A percentile compares a stretch with the other conserved stretches of the same genome.
These are phyloP conservation scores for Clarireedia sp. DNA, from an alignment of 2,329 filamentous ascomycete genomes.

Conservation along the genomic window DNA sequence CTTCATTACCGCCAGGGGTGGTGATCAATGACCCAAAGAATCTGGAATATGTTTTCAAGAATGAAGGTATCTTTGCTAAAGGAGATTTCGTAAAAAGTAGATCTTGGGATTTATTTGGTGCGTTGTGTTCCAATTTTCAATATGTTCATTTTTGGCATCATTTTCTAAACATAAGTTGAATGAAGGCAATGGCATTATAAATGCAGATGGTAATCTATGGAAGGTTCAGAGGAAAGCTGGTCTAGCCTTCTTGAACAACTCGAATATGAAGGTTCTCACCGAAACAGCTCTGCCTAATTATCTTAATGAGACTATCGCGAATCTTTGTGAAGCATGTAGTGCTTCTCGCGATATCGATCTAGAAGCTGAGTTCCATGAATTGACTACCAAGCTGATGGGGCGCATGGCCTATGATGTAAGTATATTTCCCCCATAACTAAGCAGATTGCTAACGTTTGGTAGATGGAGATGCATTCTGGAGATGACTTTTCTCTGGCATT, in stretches of 20 bases:
- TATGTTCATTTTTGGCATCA: not conserved
- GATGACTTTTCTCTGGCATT: slow-evolving; percentile 54
- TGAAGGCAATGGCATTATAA: slow-evolving; percentile 55
- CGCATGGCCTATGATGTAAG: slow-evolving; percentile 55
- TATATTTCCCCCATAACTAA: not conserved
- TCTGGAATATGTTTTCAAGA: slow-evolving; percentile 54
- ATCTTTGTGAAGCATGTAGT: slow-evolving; percentile 28
- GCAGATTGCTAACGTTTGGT: not conserved
- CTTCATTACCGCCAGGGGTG: slow-evolving; percentile 53
- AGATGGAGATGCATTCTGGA: slow-evolving; percentile 58
- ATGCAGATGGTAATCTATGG: slow-evolving; percentile 57
- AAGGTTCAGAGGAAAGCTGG: slow-evolving; percentile 55
- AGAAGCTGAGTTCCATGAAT: slow-evolving; percentile 52
- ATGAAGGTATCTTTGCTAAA: slow-evolving; percentile 53
- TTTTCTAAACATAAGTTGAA: slow-evolving; percentile 16
- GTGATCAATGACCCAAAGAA: slow-evolving; percentile 55
- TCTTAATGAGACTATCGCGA: slow-evolving; percentile 36
- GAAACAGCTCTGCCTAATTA: slow-evolving; percentile 49
- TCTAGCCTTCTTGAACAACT: slow-evolving; percentile 47
- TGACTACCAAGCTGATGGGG: slow-evolving; percentile 60
- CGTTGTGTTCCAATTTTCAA: slow-evolving; percentile 3
- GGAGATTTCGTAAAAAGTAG: slow-evolving; percentile 53
- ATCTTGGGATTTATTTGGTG: slow-evolving; percentile 55
- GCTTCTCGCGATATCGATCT: slow-evolving; percentile 39
- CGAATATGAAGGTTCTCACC: slow-evolving; percentile 50